Base-by-base conservation (phyloP, 179 eudicot genomes). In the Silene coronaria region DNA sequence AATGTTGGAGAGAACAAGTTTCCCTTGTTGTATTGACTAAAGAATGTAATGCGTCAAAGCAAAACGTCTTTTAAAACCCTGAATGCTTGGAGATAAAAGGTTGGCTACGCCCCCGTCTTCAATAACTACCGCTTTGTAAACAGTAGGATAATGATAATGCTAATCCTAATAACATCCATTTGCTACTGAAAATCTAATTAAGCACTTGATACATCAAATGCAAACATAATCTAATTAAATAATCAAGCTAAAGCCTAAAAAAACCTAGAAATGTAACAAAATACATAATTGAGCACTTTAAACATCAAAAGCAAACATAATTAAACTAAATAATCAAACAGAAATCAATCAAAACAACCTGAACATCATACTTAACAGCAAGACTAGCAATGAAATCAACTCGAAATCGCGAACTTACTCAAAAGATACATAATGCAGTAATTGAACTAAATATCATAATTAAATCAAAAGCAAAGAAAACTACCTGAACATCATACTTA, bases 401-500 rank as follows among this genome's bases (percentile, higher is more conserved):
- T 5, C 82, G 78, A 7, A 76, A 95, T 62, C 6, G 95, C 97
- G 79, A 95, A 95, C 48, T 87, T 85, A 6, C 75, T 76, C 30
- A 92, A 75, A 66, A 8, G 19, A 16, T 42, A 32, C 21, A 26
- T 2, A 28, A 32, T 28, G 1, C 11, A 72, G 6, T 23, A 57
- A 72, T 12, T 17, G 23, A n/a, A 32, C 14, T 28, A 38, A 34
- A 57, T 23, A 3, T 13, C 45, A 13, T 23, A 10, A 13, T 21
- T 34, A 61, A 62, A 27, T 36, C 6, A 74, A 57, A 26, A 63
- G 4, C 64, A 22, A 8, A 11, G 28, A 24, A 63, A 22, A 28
- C 3, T 58, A 93, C 98, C 95, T 94, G 98, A 80, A 92, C 95
- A 55, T 91, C 84, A 80, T 94, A 94, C 80, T 88, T 94, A 45